Evolutionary conservation across 805 yeast genomes (phyloP).

Genomic region (Zygoascus flipseniorum): DNA sequence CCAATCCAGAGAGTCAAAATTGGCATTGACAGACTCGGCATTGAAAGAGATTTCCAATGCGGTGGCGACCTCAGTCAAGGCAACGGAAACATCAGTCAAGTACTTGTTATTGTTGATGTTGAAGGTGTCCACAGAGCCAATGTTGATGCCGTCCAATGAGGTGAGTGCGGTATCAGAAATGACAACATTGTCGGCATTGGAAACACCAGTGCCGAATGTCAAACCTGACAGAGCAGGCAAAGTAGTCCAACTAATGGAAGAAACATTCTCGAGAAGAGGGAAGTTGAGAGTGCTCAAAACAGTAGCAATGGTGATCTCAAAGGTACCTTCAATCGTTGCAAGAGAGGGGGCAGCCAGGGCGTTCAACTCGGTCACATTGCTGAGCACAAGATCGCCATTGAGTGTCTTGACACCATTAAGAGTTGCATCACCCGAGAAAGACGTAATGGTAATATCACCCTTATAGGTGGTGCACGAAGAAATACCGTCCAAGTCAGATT

Average conservation of each 20-base stretch:
- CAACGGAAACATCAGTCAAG: conserved; percentile 55
- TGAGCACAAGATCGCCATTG: conserved; percentile 64
- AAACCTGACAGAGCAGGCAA: conserved; percentile 73
- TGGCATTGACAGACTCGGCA: conserved; percentile 62
- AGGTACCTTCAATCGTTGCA: conserved; percentile 62
- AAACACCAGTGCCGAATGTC: conserved; percentile 62
- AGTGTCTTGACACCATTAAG: conserved; percentile 70
- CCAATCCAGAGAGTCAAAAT: conserved; percentile 50
- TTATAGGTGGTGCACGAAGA: conserved; percentile 68
- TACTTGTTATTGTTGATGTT: conserved; percentile 86
- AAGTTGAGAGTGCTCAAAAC: conserved; percentile 58
- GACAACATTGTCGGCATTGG: conserved; percentile 60
- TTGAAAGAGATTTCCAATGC: conserved; percentile 76
- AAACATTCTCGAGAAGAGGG: conserved; percentile 75
- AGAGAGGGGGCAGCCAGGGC: conserved; percentile 73
- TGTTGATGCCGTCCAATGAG: conserved; percentile 33
- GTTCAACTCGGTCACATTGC: conserved; percentile 54
- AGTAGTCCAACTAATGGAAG: conserved; percentile 70
- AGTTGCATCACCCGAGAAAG: conserved; percentile 44
- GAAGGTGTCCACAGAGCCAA: conserved; percentile 29
- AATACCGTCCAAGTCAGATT: conserved; percentile 66
- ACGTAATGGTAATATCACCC: conserved; percentile 66
- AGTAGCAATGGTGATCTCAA: conserved; percentile 56
- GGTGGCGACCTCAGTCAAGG: conserved; percentile 64
- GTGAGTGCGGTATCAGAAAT: conserved; percentile 35